Base-by-base conservation (phyloP, 129 eudicot genomes). In the Centrapalus pauciflorus region DNA sequence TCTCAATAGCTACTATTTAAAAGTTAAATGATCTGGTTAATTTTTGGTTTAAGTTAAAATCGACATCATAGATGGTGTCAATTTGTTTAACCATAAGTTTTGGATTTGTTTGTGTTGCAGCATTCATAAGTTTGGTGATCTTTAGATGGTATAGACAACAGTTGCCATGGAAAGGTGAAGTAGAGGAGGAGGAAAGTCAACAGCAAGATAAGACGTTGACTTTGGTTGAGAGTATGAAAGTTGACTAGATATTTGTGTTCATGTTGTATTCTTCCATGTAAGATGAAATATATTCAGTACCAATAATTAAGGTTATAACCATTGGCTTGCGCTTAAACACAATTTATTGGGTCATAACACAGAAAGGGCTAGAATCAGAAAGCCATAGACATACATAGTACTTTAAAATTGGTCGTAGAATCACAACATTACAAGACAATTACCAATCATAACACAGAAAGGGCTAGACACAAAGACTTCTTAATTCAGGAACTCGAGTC, bases 101-200 rank as follows among this genome's bases (percentile, higher is more conserved):
- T 0, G 10, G 6, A 32, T 27, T 12, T 29, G 74, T 61, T 27
- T 49, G 32, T 43, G 55, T n/a, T 61, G 66, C 74, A 64, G 51
- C 67, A 26, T 76, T 69, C 21, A 77, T 45, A 68, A 76, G 81
- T 61, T 77, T 89, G 60, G 96, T 89, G 75, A 71, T 89, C 66
- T 56, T 81, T 54, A 83, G 93, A 56, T 77, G 82, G 49, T 66
- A 54, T 38, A 74, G 74, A 69, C 88, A 85, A 57, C 71, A 74
- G 49, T 76, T 73, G 60, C 77, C 77, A 66, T 67, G 13, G 72
- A 49, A 61, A 7, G 64, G 60, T 29, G 86, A 63, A 52, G 78
- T 26, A 21, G 81, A 67, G 25, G 81, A 20, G 19, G 55, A 43
- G 71, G 74, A 70, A 69, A 69, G 66, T 28, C 87, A 73, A 60